Conservation (phyloP, 1,139 yeast genomes). For the Taphrina wiesneri region DNA sequence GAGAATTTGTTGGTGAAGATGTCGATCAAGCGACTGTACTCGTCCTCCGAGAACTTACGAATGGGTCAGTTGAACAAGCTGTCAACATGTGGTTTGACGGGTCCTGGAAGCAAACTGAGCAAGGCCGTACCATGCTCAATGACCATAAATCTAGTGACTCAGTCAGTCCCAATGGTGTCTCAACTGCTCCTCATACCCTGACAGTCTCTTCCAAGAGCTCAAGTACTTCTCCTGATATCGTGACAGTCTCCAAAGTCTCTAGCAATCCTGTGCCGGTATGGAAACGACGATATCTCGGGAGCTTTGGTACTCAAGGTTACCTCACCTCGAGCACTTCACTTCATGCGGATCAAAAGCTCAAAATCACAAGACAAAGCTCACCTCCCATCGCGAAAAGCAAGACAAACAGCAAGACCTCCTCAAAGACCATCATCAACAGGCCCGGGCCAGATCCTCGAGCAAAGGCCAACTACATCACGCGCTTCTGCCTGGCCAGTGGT, state of each 20-base stretch:
- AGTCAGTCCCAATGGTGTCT: too few species aligned
- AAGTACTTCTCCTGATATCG: background rate
- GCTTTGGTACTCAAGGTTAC: conserved; percentile 73
- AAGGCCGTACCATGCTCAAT: background rate
- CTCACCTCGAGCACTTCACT: conserved; percentile 70
- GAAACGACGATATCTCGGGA: conserved; percentile 58
- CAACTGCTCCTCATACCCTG: background rate
- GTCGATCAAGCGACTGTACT: conserved; percentile 2
- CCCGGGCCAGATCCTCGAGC: conserved; percentile 28
- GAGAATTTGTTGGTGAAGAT: conserved; percentile 6
- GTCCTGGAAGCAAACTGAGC: conserved; percentile 22
- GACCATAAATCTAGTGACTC: background rate
- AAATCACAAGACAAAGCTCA: conserved; percentile 45
- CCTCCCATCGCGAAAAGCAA: conserved; percentile 38
- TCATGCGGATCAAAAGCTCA: conserved; percentile 55
- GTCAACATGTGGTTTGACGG: conserved; percentile 41
- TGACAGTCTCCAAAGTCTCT: background rate
- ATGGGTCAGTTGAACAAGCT: conserved; percentile 44
- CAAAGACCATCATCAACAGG: conserved; percentile 5
- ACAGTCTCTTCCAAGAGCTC: background rate
- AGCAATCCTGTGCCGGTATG: conserved; percentile 35
- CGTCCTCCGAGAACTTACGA: conserved; percentile 37
- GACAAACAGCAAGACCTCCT: background rate
- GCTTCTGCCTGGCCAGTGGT: conserved; percentile 44
- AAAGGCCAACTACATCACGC: conserved; percentile 45